phyloP scores from a whole-genome alignment of 352 stramenopile species.

The Aphanomyces euteiches region DNA sequence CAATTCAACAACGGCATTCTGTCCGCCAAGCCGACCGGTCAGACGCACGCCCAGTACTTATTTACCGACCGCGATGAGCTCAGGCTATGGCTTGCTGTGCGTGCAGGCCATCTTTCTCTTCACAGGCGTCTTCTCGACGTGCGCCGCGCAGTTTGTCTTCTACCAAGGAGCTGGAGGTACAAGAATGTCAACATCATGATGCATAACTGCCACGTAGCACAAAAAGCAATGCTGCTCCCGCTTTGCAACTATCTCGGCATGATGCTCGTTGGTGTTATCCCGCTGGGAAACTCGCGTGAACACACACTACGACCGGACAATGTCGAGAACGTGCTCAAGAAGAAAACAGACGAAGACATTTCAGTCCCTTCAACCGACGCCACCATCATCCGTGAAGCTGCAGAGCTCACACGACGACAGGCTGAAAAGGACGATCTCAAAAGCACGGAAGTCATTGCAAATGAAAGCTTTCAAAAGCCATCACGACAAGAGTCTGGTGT shows the following conservation, averaged over 20 bases:
- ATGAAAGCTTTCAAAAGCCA: background rate
- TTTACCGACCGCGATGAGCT: slow-evolving; percentile 2
- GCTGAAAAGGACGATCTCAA: slow-evolving; percentile 11
- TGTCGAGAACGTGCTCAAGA: background rate
- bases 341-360: slow-evolving; percentile 18
- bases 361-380: background rate
- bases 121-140: slow-evolving; percentile 83
- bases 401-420: slow-evolving; percentile 54
- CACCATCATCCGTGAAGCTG: slow-evolving; percentile 32
- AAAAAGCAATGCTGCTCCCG: slow-evolving; percentile 80
- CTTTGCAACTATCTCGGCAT: slow-evolving; percentile 85
- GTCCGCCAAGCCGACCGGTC: background rate
- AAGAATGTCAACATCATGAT: background rate
- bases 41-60: background rate
- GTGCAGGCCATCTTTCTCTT: slow-evolving; percentile 71
- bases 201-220: slow-evolving; percentile 33
- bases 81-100: slow-evolving; percentile 11
- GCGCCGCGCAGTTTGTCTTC: slow-evolving; percentile 78
- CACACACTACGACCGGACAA: background rate
- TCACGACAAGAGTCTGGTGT: background rate
- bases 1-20: background rate
- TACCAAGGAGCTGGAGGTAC: slow-evolving; percentile 67
- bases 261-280: slow-evolving; percentile 76
- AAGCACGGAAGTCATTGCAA: background rate
- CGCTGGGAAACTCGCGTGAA: slow-evolving; percentile 22